A percentile compares a stretch with the other conserved stretches of the same genome.
Evolutionary conservation across 2,329 filamentous ascomycete species (phyloP).

Genomic region (Phaeosphaeriaceae sp.): DNA sequence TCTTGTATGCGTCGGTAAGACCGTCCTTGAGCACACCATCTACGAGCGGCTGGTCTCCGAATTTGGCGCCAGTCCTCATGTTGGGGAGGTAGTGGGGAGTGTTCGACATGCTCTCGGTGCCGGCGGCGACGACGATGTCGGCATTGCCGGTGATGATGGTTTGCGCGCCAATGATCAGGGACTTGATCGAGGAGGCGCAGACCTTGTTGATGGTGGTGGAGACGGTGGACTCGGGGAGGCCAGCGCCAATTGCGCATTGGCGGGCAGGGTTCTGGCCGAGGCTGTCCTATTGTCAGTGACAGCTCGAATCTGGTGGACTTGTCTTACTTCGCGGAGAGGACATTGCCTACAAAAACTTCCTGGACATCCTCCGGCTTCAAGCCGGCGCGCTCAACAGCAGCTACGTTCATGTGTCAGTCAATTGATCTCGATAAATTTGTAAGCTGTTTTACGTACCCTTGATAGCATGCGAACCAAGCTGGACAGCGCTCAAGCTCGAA

Average conservation of each 20-base stretch:
- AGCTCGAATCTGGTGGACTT: background rate
- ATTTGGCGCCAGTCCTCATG: slow-evolving; percentile 88
- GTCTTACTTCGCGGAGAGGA: slow-evolving; percentile 88
- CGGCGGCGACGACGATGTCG: slow-evolving; percentile 89
- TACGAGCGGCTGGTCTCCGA: slow-evolving; percentile 86
- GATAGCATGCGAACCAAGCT: slow-evolving; percentile 90
- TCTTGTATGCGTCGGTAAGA: slow-evolving; percentile 91
- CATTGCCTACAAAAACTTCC: slow-evolving; percentile 98
- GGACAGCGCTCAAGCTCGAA: slow-evolving; percentile 81
- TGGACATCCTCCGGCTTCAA: slow-evolving; percentile 90
- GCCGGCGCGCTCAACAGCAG: slow-evolving; percentile 83
- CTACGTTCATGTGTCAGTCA: slow-evolving; percentile 45
- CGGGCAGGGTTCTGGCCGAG: slow-evolving; percentile 95
- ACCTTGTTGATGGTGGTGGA: slow-evolving; percentile 99
- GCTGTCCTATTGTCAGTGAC: slow-evolving; percentile 56
- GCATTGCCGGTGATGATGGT: slow-evolving; percentile 98
- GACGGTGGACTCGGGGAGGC: slow-evolving; percentile 78
- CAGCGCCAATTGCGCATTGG: slow-evolving; percentile 89
- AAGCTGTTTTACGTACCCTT: slow-evolving; percentile 68
- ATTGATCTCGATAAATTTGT: slow-evolving; percentile 14
- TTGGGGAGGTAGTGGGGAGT: slow-evolving; percentile 92
- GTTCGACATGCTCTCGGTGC: slow-evolving; percentile 99
- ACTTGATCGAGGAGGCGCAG: slow-evolving; percentile 93
- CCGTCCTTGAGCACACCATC: slow-evolving; percentile 96
- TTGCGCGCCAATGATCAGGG: slow-evolving; percentile 91